A percentile compares a stretch with the other conserved stretches of the same genome.
phyloP scores from a whole-genome alignment of 768 basidiomycete species.

The Butyriboletus loyo region DNA sequence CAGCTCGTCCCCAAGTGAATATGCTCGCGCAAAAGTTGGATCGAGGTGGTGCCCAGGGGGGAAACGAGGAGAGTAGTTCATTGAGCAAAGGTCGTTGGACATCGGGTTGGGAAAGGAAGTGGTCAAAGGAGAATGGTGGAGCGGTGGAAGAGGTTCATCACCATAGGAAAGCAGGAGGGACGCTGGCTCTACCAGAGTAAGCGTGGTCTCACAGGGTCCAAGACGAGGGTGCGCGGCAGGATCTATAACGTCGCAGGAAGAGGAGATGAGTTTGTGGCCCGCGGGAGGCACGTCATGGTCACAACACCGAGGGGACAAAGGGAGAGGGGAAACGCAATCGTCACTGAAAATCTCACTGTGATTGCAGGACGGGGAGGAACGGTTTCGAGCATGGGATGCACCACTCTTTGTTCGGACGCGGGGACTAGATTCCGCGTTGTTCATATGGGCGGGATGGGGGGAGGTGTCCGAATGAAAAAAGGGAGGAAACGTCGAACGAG shows the following conservation, averaged over 20 bases:
- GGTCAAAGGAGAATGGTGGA: conserved; percentile 1
- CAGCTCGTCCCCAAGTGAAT: conserved; percentile 70
- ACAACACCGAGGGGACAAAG: not conserved
- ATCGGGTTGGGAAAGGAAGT: not conserved
- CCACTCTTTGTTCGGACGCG: not conserved
- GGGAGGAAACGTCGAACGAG: not conserved
- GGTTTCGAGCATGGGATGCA: not conserved
- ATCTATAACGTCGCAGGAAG: not conserved
- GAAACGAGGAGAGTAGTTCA: conserved; percentile 49
- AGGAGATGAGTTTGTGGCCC: not conserved
- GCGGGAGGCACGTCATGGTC: not conserved
- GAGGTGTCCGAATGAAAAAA: conserved; percentile 2
- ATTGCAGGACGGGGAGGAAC: not conserved
- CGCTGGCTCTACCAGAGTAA: not conserved
- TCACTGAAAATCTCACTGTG: not conserved
- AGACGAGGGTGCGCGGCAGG: not conserved
- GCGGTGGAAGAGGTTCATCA: conserved; percentile 1
- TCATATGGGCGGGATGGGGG: not conserved
- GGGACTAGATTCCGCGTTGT: not conserved
- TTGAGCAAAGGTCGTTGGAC: conserved; percentile 15
- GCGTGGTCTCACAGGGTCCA: not conserved
- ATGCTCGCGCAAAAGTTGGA: conserved; percentile 54
- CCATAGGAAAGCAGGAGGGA: conserved; percentile 26
- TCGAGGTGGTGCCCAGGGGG: conserved; percentile 59
- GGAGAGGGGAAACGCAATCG: not conserved